Percentiles rank a stretch among this genome's conserved stretches.
Evolutionary conservation across 805 yeast species (phyloP).

Genomic region (Ogataea neopini): DNA sequence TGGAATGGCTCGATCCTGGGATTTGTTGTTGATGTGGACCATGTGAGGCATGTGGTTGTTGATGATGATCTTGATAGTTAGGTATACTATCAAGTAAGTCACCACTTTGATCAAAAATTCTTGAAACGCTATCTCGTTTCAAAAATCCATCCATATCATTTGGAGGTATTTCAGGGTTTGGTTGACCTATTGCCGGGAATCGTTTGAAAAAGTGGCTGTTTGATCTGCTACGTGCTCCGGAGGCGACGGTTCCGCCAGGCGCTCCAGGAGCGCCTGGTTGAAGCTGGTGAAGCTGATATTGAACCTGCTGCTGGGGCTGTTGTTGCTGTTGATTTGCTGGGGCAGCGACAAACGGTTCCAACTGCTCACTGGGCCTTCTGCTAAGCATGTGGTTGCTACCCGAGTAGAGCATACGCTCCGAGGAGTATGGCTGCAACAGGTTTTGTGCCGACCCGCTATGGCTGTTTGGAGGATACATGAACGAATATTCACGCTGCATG

Average conservation of each 20-base stretch:
- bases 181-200: conserved; percentile 34
- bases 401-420: conserved; percentile 27
- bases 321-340: conserved; percentile 14
- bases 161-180: conserved; percentile 29
- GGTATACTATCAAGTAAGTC: conserved; percentile 33
- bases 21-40: conserved; percentile 3
- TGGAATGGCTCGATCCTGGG: conserved; percentile 19
- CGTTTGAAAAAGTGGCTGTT: conserved; percentile 32
- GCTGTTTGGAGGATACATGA: conserved; percentile 26
- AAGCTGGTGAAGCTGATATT: conserved; percentile 16
- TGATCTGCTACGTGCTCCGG: conserved; percentile 26
- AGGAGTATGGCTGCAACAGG: conserved; percentile 28
- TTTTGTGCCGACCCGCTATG: conserved; percentile 22
- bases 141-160: conserved; percentile 38
- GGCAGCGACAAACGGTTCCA: conserved; percentile 47
- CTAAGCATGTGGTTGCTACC: conserved; percentile 29
- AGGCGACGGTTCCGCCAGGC: not conserved
- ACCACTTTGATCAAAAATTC: conserved; percentile 29
- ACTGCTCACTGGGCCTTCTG: conserved; percentile 50
- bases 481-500: conserved; percentile 30
- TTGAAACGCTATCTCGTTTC: conserved; percentile 36
- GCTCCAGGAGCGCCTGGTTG: conserved; percentile 9
- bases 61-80: conserved; percentile 24
- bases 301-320: conserved; percentile 16
- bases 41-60: conserved; percentile 14